phyloP scores from a whole-genome alignment of 768 basidiomycete species.

The Termitomyces sp. region DNA sequence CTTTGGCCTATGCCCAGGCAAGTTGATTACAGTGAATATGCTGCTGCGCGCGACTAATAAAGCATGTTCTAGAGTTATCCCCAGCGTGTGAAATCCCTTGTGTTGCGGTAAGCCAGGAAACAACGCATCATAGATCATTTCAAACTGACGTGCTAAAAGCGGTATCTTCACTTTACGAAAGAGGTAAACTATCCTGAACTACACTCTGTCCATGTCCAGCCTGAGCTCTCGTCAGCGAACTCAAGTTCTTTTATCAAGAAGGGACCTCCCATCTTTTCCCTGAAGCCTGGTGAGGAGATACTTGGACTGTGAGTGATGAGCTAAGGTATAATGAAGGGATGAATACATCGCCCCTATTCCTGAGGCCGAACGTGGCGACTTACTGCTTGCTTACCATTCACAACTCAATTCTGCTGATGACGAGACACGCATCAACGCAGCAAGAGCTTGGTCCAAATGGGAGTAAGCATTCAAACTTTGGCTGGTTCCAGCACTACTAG shows the following conservation, averaged over 20 bases:
- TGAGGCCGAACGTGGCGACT: slow-evolving; percentile 69
- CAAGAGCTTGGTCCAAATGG: slow-evolving; percentile 87
- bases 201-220: not conserved
- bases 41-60: not conserved
- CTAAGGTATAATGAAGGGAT: slow-evolving; percentile 50
- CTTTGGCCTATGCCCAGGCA: slow-evolving; percentile 83
- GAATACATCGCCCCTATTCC: slow-evolving; percentile 80
- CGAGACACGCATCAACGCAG: slow-evolving; percentile 57
- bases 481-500: not conserved
- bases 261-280: slow-evolving; percentile 81
- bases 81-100: slow-evolving; percentile 70
- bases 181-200: slow-evolving; percentile 37
- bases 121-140: not conserved
- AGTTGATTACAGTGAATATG: not conserved
- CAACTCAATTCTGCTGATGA: slow-evolving; percentile 73
- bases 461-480: slow-evolving; percentile 52
- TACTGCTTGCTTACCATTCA: slow-evolving; percentile 80
- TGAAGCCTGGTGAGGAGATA: slow-evolving; percentile 64
- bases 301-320: not conserved
- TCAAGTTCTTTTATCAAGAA: slow-evolving; percentile 90
- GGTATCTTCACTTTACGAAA: slow-evolving; percentile 87
- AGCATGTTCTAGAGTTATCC: slow-evolving; percentile 58
- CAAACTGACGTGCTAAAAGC: slow-evolving; percentile 27
- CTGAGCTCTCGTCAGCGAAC: slow-evolving; percentile 43
- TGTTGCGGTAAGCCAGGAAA: slow-evolving; percentile 52